phyloP scores from a whole-genome alignment of 2,329 filamentous ascomycete species.

The Pseudohalonectria lignicola region DNA sequence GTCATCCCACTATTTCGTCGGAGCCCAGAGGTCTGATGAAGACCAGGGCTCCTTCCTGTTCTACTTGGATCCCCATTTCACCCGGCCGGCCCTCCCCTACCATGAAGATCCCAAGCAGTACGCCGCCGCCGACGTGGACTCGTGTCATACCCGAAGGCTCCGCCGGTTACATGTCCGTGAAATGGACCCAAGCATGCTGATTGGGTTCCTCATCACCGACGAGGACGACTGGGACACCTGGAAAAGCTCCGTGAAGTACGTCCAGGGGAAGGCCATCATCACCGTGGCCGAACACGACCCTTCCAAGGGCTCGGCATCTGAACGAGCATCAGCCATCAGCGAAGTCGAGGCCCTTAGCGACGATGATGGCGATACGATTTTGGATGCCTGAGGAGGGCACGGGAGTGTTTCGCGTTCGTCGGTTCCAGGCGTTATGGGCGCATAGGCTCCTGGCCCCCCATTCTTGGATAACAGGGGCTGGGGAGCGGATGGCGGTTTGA shows the following conservation, averaged over 20 bases:
- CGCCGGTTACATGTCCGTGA: conserved; percentile 75
- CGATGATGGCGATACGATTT: conserved; percentile 34
- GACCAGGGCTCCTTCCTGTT: conserved; percentile 63
- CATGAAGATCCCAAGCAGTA: conserved; percentile 46
- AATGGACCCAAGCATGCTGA: conserved; percentile 97
- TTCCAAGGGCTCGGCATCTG: conserved; percentile 38
- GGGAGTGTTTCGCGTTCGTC: neutral
- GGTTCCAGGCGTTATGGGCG: too few species aligned
- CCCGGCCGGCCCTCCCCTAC: conserved; percentile 63
- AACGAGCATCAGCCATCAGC: conserved; percentile 66
- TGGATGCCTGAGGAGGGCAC: conserved; percentile 12
- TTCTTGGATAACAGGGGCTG: too few species aligned
- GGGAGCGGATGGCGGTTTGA: too few species aligned
- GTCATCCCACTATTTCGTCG: conserved; percentile 60
- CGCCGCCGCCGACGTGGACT: conserved; percentile 61
- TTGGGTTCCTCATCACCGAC: conserved; percentile 78
- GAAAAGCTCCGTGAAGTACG: conserved; percentile 63
- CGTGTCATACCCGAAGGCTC: conserved; percentile 79
- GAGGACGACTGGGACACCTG: conserved; percentile 78
- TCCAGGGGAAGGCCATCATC: conserved; percentile 75
- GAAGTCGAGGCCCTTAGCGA: conserved; percentile 87
- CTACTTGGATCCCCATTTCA: conserved; percentile 90
- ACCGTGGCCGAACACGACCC: conserved; percentile 68
- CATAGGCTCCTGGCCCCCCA: too few species aligned
- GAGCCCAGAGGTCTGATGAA: conserved; percentile 26